These are phyloP conservation scores for Terfezia claveryi DNA, from an alignment of 495 filamentous ascomycete genomes.

Conservation along the genomic window DNA sequence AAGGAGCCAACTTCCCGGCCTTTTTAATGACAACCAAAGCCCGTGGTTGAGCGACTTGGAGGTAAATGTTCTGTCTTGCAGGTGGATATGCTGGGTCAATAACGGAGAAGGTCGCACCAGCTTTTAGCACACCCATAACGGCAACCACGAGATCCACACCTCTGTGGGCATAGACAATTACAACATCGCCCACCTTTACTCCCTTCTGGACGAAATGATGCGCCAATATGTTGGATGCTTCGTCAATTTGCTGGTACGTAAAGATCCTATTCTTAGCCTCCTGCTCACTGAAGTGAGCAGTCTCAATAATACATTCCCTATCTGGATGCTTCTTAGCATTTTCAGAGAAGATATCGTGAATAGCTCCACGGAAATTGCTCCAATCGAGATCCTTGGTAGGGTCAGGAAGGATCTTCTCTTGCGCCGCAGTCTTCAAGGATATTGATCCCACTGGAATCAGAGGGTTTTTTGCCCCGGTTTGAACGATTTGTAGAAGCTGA, in stretches of 20 bases:
- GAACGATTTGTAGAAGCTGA: slow-evolving; percentile 25
- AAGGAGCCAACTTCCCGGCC: slow-evolving; percentile 42
- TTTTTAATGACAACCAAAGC: slow-evolving; percentile 63
- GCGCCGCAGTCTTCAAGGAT: slow-evolving; percentile 28
- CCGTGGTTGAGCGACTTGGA: slow-evolving; percentile 67
- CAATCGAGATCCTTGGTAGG: slow-evolving; percentile 61
- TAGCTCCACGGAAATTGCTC: slow-evolving; percentile 59
- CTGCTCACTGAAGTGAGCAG: slow-evolving; percentile 36
- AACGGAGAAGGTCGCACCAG: slow-evolving; percentile 54
- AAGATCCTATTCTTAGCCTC: slow-evolving; percentile 34
- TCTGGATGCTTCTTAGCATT: slow-evolving; percentile 58
- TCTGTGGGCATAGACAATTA: slow-evolving; percentile 80
- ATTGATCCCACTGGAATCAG: slow-evolving; percentile 27
- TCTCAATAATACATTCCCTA: slow-evolving; percentile 64
- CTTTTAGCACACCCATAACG: slow-evolving; percentile 40
- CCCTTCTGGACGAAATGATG: slow-evolving; percentile 56
- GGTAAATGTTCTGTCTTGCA: slow-evolving; percentile 68
- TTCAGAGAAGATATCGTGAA: slow-evolving; percentile 54
- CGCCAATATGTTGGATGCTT: slow-evolving; percentile 60
- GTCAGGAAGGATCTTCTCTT: slow-evolving; percentile 37
- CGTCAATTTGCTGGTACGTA: slow-evolving; percentile 73
- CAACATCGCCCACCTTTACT: slow-evolving; percentile 59
- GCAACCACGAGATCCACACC: slow-evolving; percentile 49
- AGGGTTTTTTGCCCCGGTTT: slow-evolving; percentile 25
- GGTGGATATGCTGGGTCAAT: slow-evolving; percentile 80